A percentile compares a stretch with the other conserved stretches of the same genome.
These are phyloP conservation scores for Penicillium sp. DNA, from an alignment of 2,329 filamentous ascomycete genomes.

Conservation along the genomic window DNA sequence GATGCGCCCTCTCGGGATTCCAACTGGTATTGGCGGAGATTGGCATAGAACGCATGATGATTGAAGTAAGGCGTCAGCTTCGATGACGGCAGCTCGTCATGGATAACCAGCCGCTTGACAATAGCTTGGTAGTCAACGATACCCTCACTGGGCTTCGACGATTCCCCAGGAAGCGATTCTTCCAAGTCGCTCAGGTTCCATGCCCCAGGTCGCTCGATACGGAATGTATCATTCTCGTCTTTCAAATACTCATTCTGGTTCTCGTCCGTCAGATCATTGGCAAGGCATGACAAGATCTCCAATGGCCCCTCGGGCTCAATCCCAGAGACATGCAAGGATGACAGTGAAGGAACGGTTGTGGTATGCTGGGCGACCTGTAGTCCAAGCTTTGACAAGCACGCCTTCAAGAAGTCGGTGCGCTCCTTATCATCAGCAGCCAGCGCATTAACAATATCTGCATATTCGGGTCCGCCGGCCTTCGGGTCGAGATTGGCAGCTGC, in stretches of 20 bases:
- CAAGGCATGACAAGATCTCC: slow-evolving; percentile 61
- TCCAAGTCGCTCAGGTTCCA: slow-evolving; percentile 59
- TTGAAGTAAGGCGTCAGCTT: slow-evolving; percentile 84
- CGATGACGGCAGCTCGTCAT: slow-evolving; percentile 66
- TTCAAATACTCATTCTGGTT: slow-evolving; percentile 69
- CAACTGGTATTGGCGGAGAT: slow-evolving; percentile 64
- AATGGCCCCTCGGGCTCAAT: slow-evolving; percentile 63
- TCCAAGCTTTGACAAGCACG: slow-evolving; percentile 74
- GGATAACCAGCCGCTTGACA: slow-evolving; percentile 69
- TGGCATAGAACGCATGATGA: slow-evolving; percentile 72
- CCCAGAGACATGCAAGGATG: slow-evolving; percentile 77
- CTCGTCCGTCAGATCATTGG: slow-evolving; percentile 65
- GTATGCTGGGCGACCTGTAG: slow-evolving; percentile 71
- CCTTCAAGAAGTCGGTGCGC: slow-evolving; percentile 71
- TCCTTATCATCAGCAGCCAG: slow-evolving; percentile 67
- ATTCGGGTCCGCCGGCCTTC: slow-evolving; percentile 65
- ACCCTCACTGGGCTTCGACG: slow-evolving; percentile 44
- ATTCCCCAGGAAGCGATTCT: slow-evolving; percentile 50
- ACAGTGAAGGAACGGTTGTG: slow-evolving; percentile 71
- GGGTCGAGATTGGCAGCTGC: slow-evolving; percentile 72
- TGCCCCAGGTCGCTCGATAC: slow-evolving; percentile 64
- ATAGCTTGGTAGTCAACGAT: slow-evolving; percentile 72
- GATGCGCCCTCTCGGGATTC: slow-evolving; percentile 55
- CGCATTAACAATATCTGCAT: slow-evolving; percentile 65
- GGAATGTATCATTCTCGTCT: slow-evolving; percentile 79